These are phyloP conservation scores for Sporisorium scitamineum DNA, from an alignment of 1,284 basidiomycete species.

Conservation along the genomic window DNA sequence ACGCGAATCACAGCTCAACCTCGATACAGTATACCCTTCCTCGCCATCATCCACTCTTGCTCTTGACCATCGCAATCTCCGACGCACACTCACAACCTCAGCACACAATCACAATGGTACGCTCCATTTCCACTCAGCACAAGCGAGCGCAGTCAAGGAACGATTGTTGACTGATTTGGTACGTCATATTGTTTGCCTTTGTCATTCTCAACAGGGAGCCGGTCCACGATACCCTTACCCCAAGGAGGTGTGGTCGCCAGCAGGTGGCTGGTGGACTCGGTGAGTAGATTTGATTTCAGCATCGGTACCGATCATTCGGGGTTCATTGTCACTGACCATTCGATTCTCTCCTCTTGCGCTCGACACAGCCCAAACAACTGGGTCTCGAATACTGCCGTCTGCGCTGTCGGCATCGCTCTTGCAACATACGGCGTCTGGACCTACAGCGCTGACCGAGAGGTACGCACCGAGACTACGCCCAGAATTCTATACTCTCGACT, in stretches of 20 bases:
- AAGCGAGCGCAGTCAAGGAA: background rate
- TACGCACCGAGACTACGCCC: constrained; percentile 55
- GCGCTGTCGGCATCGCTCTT: constrained; percentile 71
- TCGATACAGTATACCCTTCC: background rate
- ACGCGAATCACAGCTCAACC: constrained; percentile 1
- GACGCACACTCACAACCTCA: background rate
- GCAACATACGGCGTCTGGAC: constrained; percentile 72
- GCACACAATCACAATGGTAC: constrained; percentile 3
- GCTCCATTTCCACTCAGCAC: background rate
- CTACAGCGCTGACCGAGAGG: constrained; percentile 72
- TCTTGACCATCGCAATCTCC: background rate
- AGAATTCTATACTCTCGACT: background rate
- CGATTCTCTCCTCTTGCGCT: background rate
- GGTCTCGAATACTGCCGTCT: constrained; percentile 72
- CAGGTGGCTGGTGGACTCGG: constrained; percentile 74
- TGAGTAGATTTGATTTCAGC: constrained; percentile 35
- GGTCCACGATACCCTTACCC: constrained; percentile 73
- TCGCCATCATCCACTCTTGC: background rate
- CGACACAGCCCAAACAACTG: constrained; percentile 72
- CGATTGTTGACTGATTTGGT: background rate
- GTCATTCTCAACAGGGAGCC: constrained; percentile 58
- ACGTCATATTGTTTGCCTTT: background rate
- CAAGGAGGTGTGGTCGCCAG: constrained; percentile 74
- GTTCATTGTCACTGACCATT: background rate
- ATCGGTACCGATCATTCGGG: background rate